Evolutionary conservation across 73 alveolate genomes (phyloP), one percentile per base, ranked within the genome.

Genomic region (Breviolum minutum): DNA sequence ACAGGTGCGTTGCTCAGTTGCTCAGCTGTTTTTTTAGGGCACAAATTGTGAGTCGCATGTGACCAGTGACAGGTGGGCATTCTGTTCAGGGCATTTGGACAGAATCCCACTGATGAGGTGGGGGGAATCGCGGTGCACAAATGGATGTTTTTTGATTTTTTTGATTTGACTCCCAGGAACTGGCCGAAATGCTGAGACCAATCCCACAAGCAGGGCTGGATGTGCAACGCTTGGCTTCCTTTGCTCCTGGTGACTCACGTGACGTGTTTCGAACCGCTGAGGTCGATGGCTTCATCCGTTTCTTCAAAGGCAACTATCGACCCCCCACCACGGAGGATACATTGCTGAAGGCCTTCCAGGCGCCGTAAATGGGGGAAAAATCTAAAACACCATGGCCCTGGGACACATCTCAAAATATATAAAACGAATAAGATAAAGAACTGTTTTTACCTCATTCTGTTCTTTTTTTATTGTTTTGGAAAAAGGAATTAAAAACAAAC

Each of bases 111-210:
- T 0, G 99, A 94, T 64, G 99, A 94, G 99, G 99, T 27, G 82
- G 12, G 71, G 54, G 54, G 54, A 40, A 40, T 40, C 54, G 54
- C 54, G 54, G 48, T 63, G 77, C 77, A 14, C 89, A 13, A 7
- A 48, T 11, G 4, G 6, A 14, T 9, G 30, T 13, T 48, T 81
- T 30, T 8, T 11, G 69, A 32, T 64, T 30, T 19, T 5, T 60
- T 19, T 14, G 73, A 60, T 85, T 54, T 30, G 74, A 24, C 8
- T 32, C 19, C 19, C 63, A 92, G 97, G 97, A 92, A 63, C 97
- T 92, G 8, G 97, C 97, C n/a, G 97, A 92, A 63, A 92, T 92
- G 97, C 97, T 92, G 77, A 92, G 97, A 92, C 97, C 97, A n/a
- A 63, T 92, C 64, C 97, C 97, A 19, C 97, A 92, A 66, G 88